Evolutionary conservation across 164 flowering plant species (phyloP).

Genomic region (Cinnamomum micranthum): DNA sequence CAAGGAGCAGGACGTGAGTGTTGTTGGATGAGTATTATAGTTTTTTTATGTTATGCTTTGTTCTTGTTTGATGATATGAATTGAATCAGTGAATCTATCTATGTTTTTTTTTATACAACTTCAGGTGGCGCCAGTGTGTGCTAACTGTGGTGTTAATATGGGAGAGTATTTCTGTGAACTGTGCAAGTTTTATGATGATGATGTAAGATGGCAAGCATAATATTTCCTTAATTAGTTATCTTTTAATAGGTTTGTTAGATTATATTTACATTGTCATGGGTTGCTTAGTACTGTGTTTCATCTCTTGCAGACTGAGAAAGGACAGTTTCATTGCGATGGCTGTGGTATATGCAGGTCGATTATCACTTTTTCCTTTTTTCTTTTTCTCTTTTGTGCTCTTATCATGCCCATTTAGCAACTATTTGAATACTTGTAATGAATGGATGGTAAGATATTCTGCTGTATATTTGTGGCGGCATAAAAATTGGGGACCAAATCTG

Average conservation of each 20-base stretch:
- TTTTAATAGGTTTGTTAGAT: neutral
- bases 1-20: constrained; percentile 70
- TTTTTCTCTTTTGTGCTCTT: too few relatives aligned
- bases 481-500: neutral
- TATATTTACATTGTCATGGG: neutral
- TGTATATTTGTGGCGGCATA: neutral
- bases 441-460: neutral
- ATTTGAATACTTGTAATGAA: neutral
- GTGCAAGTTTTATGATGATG: constrained; percentile 94
- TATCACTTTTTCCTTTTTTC: neutral
- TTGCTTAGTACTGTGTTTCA: neutral
- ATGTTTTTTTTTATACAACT: neutral
- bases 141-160: constrained; percentile 92
- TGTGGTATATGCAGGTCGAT: constrained; percentile 92
- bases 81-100: neutral
- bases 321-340: constrained; percentile 82
- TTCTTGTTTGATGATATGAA: neutral
- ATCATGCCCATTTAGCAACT: neutral
- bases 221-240: neutral
- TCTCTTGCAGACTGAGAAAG: constrained; percentile 36
- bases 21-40: neutral
- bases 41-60: neutral
- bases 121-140: constrained; percentile 70
- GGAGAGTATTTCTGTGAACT: constrained; percentile 89
- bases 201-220: constrained; percentile 37